Evolutionary conservation across 306 rosid genomes (phyloP).

Genomic region (Oxytropis ochrocephala): DNA sequence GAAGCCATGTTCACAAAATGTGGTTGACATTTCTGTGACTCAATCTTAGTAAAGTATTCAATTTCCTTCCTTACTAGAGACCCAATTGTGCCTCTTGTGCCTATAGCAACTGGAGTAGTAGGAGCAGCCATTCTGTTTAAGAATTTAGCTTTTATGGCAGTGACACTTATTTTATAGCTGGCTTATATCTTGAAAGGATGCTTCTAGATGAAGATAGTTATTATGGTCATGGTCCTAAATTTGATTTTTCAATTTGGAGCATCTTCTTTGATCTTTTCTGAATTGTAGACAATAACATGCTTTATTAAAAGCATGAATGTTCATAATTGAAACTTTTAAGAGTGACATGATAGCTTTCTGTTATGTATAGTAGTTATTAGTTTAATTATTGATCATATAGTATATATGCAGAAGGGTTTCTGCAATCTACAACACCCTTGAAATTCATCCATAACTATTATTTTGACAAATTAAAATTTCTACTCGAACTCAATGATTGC

Average conservation of each 20-base stretch:
- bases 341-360: slow-evolving; percentile 14
- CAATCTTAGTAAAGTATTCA: slow-evolving; percentile 62
- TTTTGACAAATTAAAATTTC: slow-evolving; percentile 1
- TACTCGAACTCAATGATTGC: background rate
- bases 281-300: slow-evolving; percentile 21
- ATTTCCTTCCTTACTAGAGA: slow-evolving; percentile 69
- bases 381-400: background rate
- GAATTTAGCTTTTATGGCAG: slow-evolving; percentile 24
- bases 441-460: background rate
- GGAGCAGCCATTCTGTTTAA: slow-evolving; percentile 46
- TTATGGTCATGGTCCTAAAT: slow-evolving; percentile 15
- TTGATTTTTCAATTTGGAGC: slow-evolving; percentile 40
- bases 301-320: slow-evolving; percentile 41
- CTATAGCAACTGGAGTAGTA: slow-evolving; percentile 60
- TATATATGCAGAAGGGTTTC: background rate
- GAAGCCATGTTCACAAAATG: slow-evolving; percentile 31
- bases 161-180: slow-evolving; percentile 35
- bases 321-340: slow-evolving; percentile 40
- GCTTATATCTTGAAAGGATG: slow-evolving; percentile 30
- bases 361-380: background rate
- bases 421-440: background rate
- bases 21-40: slow-evolving; percentile 38
- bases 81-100: slow-evolving; percentile 80
- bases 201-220: slow-evolving; percentile 44
- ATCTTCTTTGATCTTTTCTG: slow-evolving; percentile 26